phyloP scores from a whole-genome alignment of 495 filamentous ascomycete genomes.

The Annulohypoxylon nitens region DNA sequence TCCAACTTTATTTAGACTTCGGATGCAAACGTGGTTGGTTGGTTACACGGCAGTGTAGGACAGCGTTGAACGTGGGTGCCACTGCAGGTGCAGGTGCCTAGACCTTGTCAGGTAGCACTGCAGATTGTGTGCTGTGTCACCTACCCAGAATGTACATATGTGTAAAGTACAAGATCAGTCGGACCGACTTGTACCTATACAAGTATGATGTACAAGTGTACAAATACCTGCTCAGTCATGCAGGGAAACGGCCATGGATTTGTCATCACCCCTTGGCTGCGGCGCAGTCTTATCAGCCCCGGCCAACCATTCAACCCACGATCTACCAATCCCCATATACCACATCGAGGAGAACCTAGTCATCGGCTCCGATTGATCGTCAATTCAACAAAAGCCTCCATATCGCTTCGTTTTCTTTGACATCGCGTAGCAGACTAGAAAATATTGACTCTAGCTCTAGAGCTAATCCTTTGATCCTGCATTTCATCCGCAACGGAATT shows the following conservation, averaged over 20 bases:
- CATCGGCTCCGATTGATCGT: neutral
- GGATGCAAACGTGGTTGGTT: neutral
- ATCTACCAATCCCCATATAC: neutral
- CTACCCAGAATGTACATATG: too few species aligned
- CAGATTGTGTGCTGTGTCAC: too few species aligned
- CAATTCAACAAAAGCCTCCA: conserved; percentile 16
- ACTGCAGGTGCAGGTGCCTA: neutral
- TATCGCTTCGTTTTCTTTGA: conserved; percentile 11
- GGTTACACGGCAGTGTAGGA: neutral
- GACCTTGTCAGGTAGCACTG: too few species aligned
- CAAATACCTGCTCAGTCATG: neutral
- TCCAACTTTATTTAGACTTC: neutral
- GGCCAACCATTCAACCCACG: too few species aligned
- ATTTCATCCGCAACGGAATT: neutral
- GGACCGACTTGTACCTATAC: conserved; percentile 1
- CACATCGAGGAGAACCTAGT: conserved; percentile 1
- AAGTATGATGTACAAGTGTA: neutral
- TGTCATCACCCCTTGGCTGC: neutral
- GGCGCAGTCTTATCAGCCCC: neutral
- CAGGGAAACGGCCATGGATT: too few species aligned
- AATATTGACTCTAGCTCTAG: neutral
- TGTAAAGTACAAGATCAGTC: conserved; percentile 1
- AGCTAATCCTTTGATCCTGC: neutral
- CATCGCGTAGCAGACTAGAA: neutral
- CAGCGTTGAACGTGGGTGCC: neutral